phyloP scores from a whole-genome alignment of 2,329 filamentous ascomycete genomes.

The Penicillium sp. region DNA sequence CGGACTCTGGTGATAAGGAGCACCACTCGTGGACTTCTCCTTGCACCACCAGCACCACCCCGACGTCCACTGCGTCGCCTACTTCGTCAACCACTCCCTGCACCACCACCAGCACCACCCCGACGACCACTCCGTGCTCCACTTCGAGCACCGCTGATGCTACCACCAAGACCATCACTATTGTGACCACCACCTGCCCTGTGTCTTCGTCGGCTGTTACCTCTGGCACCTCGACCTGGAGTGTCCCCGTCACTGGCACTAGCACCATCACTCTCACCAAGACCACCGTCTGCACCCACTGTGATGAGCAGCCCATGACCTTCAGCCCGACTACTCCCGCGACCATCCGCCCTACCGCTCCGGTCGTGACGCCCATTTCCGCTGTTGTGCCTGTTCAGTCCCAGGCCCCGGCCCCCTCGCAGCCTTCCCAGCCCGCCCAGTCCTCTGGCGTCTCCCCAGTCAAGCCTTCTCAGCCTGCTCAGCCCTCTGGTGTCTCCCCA shows the following conservation, averaged over 20 bases:
- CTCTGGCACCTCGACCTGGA: slow-evolving; percentile 25
- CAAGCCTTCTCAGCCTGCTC: slow-evolving; percentile 1
- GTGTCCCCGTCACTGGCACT: slow-evolving; percentile 30
- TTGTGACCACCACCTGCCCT: slow-evolving; percentile 32
- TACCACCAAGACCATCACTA: slow-evolving; percentile 30
- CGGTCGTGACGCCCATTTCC: slow-evolving; percentile 5
- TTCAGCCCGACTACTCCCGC: slow-evolving; percentile 10
- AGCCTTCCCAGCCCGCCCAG: slow-evolving; percentile 7
- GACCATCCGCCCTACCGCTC: slow-evolving; percentile 8
- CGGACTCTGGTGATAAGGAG: too few relatives aligned
- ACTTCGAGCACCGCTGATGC: slow-evolving; percentile 11
- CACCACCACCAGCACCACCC: slow-evolving; percentile 7
- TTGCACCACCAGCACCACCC: slow-evolving; percentile 7
- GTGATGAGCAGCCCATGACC: slow-evolving; percentile 19
- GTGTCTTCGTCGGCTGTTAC: slow-evolving; percentile 28
- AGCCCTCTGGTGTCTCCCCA: too few relatives aligned
- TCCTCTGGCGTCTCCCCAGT: slow-evolving; percentile 5
- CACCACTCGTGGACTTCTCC: background rate
- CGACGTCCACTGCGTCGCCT: slow-evolving; percentile 6
- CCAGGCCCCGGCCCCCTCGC: background rate
- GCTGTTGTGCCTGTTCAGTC: slow-evolving; percentile 5
- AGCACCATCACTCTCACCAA: slow-evolving; percentile 28
- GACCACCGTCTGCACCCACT: slow-evolving; percentile 23
- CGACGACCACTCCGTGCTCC: slow-evolving; percentile 4
- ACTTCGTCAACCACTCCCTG: slow-evolving; percentile 6